Base-by-base conservation (phyloP, 805 yeast genomes). In the Kuraishia ogatae region DNA sequence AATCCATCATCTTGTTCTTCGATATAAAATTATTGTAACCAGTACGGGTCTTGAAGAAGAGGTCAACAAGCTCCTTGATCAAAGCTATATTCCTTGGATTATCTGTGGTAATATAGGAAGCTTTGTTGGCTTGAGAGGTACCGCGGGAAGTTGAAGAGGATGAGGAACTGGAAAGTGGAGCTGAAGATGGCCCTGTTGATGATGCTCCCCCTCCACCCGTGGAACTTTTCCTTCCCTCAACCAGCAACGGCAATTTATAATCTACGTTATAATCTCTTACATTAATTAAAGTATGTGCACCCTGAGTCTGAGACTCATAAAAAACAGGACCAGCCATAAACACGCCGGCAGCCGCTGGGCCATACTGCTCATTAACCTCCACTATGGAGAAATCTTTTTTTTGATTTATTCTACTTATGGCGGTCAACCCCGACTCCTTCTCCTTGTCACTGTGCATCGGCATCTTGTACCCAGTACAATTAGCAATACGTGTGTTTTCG, bases 31-130 rank as follows among this genome's bases (percentile, higher is more conserved):
- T 26, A 29, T 15, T 23, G 24, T 52, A 52, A 17, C 24, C 46
- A 2, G 53, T 24, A 13, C 53, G 35, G 5, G 26, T 46, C 15
- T 43, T 23, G 43, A 52, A 52, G 53, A 52, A 52, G 5, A 24
- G 29, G 13, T 46, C 50, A 17, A 19, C 39, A 8, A 52, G 7
- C 22, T 21, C 43, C 17, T 35, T 35, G 43, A 11, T 35, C 17
- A 35, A 11, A 17, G 43, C 43, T 8, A 35, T 11, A 35, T 35
- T 35, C 3, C 43, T 10, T 3, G 43, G 43, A 17, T 35, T 35
- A 15, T 35, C 43, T 8, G 43, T 8, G 43, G 17, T 8, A 3
- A 35, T 7, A 35, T 35, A 17, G n/a, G 17, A 17, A 8, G 43
- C 17, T 11, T 35, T 35, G 17, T 4, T 11, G 43, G n/a, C 7